Evolutionary conservation across 805 yeast genomes (phyloP), one percentile per base, ranked within the genome.

Genomic region (Candida corydali): DNA sequence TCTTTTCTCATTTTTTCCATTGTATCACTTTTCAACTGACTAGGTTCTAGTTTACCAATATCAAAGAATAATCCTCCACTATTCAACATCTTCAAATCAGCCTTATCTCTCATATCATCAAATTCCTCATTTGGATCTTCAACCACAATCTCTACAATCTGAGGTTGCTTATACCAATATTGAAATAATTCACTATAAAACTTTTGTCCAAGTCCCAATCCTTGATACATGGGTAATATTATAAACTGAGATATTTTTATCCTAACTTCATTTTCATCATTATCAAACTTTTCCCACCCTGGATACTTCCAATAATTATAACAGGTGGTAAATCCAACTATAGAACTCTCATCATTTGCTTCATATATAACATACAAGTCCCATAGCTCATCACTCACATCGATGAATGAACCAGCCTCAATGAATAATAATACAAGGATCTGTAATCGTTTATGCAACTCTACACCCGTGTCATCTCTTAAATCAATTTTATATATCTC

Each of bases 101-200:
- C 73, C 22, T 91, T 66, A 54, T 93, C 97, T 40, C 98, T 72
- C 46, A 93, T 65, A 52, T 86, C 94, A 53, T 93, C 98, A 61
- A 93, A 91, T 24, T 78, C 77, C 54, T 88, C 96, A 52, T 83
- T 85, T 3, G 98, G 98, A 55, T 93, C 98, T 55, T 93, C 98
- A 3, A 93, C 87, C 0, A 91, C 86, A 26, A 93, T 72, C 49
- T 89, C 95, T 23, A 63, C 59, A 17, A 88, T 76, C 1, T 51
- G 41, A 0, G 55, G 50, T 44, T 85, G 83, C 0, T 51, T 45
- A 3, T 67, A 47, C 84, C 95, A 87, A 30, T 55, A 43, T 2
- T 69, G 63, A 38, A 75, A 69, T 6, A 93, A 58, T 0, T 70
- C 42, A 8, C 67, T 60, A 55, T 91, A 91, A 19, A 91, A 59